Base-by-base conservation (phyloP, 2,329 filamentous ascomycete genomes). In the Phialocephala subalpina region DNA sequence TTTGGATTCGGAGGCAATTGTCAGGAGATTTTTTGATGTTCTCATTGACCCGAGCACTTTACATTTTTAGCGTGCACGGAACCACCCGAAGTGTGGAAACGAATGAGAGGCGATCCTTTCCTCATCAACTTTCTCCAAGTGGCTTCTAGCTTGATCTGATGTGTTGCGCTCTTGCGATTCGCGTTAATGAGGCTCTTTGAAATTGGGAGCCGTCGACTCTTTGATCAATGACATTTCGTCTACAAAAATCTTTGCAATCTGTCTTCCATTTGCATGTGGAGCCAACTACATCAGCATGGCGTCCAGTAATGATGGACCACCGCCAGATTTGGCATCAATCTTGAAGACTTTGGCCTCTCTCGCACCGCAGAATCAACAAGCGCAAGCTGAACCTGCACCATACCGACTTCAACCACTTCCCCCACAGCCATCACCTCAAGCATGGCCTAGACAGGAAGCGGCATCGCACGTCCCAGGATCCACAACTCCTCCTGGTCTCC, bases 261-360 rank as follows among this genome's bases (percentile, higher is more conserved):
- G 49, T 16, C 25, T 27, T 18, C 9, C 3, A 53, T 12, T 27
- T n/a, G 8, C 49, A 53, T n/a, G 22, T 53, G 49, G 9, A 14
- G n/a, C 49, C 12, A 62, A 59, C 49, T 56, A 22, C n/a, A 36
- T 62, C 33, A 20, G 40, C 38, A 60, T 75, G 74, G 65, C 73
- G 14, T 72, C 72, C 18, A 69, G 73, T 20, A 63, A 69, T 42
- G 68, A 71, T 58, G 65, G 35, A 27, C n/a, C 49, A 9, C 49
- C 69, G 9, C 76, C 75, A 63, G 74, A 77, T 69, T 60, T 78
- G 55, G 75, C 76, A 35, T 70, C 74, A n/a, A 72, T 78, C 57
- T 68, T 78, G 29, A 71, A 61, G 60, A 76, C 73, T 29, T 64
- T 78, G 45, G 74, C 75, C 35, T 63, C 69, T 53, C 61, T 77